Base-by-base conservation (phyloP, 495 filamentous ascomycete genomes). In the Jackrogersella multiformis region DNA sequence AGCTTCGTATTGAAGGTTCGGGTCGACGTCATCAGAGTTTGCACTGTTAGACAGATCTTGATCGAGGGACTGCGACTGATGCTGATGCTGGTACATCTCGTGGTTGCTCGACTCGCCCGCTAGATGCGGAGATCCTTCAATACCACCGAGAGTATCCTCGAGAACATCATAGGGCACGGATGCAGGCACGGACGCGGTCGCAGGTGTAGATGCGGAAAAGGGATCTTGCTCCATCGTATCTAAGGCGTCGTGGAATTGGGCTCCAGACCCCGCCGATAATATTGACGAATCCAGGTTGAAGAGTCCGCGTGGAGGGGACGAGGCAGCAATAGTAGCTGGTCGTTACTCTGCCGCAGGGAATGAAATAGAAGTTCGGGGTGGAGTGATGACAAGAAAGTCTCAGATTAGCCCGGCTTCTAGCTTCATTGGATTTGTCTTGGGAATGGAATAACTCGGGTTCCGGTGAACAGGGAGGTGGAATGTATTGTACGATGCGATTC, bases 241-340 rank as follows among this genome's bases (percentile, higher is more conserved):
- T 64, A 84, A 66, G 46, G 79, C 75, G 82, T 82, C 78, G 78
- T 79, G 79, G 64, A 81, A 84, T 62, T 83, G 80, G 75, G 73
- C 81, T 64, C 77, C 74, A 64, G 82, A 81, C 73, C 79, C 82
- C 64, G 77, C 72, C 15, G 78, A 77, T 15, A 80, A 59, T 3
- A 74, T 78, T 56, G 81, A 84, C 64, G 80, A 79, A 81, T 84
- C 81, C 80, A 84, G 78, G 32, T 64, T 82, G 77, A 71, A 36
- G 45, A 23, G 42, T 54, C n/a, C 30, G 30, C 39, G 32, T 41
- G 45, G 35, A 48, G 56, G 53, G 13, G 12, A 24, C 10, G 39
- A 52, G 28, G 53, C 21, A 36, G 55, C 54, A 52, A 20, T 20
- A 35, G 32, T 20, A 34, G 54, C 23, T 10, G 15, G 30, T 35